Base-by-base conservation (phyloP, 208 protist genomes). In the Sergeia podlipaevii region DNA sequence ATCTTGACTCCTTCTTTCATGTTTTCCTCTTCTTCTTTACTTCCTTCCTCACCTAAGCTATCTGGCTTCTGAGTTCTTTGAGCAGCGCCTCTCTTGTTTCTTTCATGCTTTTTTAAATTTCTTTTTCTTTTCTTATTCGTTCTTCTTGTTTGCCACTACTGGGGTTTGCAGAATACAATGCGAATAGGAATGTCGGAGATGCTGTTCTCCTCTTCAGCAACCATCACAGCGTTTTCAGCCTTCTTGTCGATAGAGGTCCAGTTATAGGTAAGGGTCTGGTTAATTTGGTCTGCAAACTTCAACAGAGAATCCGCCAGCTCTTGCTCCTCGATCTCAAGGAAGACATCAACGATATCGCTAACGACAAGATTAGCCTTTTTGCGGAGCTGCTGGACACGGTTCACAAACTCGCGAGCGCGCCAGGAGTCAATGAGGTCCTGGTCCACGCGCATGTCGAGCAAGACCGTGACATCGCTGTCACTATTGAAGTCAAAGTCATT, bases 381-480 rank as follows among this genome's bases (percentile, higher is more conserved):
- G 65, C 97, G 90, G 27, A 99, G 72, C 77, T 98, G 89, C 84
- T 99, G 97, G 10, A 99, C 84, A 17, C 89, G 89, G 53, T 93
- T 96, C 15, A 97, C 77, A 32, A 99, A 80, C 73, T 98, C 93
- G 21, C 97, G 84, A 8, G 95, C 92, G 10, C 92, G 63, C 74
- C 95, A 97, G 49, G 84, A 86, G 65, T 90, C 70, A 6, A 87
- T 65, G 13, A 98, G 47, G n/a, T 63, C 60, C 65, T 91, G 70
- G 61, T 95, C 74, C 51, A 77, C 72, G 36, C 69, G 76, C 61
- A 78, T 87, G 77, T 98, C 87, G 2, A 97, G 66, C 8, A 98
- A 74, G 13, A 97, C 86, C 17, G 97, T 74, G 2, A 96, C 75
- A 46, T 93, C 70, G 63, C 84, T 91, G 68, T 95, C 81, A 24